These are phyloP conservation scores for Nothomitra cinnamomea DNA, from an alignment of 2,329 filamentous ascomycete species.

Conservation along the genomic window DNA sequence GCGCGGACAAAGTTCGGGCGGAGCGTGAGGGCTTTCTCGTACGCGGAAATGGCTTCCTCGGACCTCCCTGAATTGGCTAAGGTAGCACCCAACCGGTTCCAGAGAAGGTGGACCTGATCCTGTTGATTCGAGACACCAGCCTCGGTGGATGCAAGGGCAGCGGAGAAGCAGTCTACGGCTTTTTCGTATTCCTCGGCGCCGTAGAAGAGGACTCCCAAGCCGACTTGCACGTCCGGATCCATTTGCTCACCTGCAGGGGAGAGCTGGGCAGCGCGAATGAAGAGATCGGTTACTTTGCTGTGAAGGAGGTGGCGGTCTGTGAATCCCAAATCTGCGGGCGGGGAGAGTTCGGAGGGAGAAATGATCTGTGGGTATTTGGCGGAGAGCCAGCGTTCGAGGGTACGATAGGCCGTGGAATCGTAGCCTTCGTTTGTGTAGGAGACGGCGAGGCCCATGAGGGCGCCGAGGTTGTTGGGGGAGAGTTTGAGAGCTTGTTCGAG, in stretches of 20 bases:
- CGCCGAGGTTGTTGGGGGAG: conserved; percentile 71
- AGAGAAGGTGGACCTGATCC: conserved; percentile 80
- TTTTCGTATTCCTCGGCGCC: conserved; percentile 96
- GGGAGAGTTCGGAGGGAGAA: conserved; percentile 52
- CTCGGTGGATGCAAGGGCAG: conserved; percentile 74
- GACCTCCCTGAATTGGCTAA: conserved; percentile 85
- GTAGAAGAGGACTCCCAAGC: conserved; percentile 92
- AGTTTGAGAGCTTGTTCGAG: conserved; percentile 80
- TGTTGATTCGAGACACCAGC: conserved; percentile 68
- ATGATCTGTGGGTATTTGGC: conserved; percentile 80
- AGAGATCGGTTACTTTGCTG: conserved; percentile 75
- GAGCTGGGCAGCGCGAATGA: conserved; percentile 82
- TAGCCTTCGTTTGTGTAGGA: conserved; percentile 99
- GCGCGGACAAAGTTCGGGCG: conserved; percentile 95
- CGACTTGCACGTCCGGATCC: conserved; percentile 97
- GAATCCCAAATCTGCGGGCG: conserved; percentile 74
- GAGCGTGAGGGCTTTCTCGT: conserved; percentile 77
- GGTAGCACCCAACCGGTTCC: conserved; percentile 92
- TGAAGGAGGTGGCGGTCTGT: conserved; percentile 83
- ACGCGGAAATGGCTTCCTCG: conserved; percentile 93
- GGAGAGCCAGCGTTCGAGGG: conserved; percentile 91
- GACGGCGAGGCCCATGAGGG: conserved; percentile 87
- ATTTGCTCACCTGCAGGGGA: conserved; percentile 86
- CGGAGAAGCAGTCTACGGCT: conserved; percentile 93
- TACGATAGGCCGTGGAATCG: conserved; percentile 90